Conservation (phyloP, 306 rosid genomes). For the Fagus sylvatica region DNA sequence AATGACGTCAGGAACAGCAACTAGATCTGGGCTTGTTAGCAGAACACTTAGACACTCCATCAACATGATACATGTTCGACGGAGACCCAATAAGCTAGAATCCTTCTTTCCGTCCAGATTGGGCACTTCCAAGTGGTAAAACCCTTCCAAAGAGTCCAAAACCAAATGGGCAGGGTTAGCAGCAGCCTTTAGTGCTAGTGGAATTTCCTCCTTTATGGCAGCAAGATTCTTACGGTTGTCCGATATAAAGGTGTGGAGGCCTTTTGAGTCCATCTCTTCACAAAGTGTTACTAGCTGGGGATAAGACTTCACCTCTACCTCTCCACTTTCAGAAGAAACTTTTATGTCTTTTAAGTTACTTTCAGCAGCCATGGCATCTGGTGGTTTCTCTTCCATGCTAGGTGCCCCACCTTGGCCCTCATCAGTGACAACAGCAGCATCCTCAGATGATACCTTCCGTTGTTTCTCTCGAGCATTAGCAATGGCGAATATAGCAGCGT, state of each 20-base stretch:
- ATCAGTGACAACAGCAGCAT: constrained; percentile 37
- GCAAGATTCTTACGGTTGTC: constrained; percentile 95
- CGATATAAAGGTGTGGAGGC: constrained; percentile 92
- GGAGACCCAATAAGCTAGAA: constrained; percentile 84
- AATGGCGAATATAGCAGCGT: constrained; percentile 75
- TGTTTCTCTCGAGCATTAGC: constrained; percentile 72
- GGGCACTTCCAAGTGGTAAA: constrained; percentile 64
- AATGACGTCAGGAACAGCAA: constrained; percentile 48
- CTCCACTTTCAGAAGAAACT: constrained; percentile 42
- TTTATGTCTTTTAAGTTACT: constrained; percentile 44
- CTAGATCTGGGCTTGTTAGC: constrained; percentile 47
- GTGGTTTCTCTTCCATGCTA: constrained; percentile 57
- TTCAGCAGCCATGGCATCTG: constrained; percentile 50
- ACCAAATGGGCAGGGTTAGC: constrained; percentile 81
- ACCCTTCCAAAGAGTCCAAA: constrained; percentile 82
- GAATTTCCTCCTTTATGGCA: constrained; percentile 88
- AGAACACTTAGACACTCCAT: constrained; percentile 89
- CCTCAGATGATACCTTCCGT: constrained; percentile 63
- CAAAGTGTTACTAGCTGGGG: constrained; percentile 75
- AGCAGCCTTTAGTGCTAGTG: constrained; percentile 77
- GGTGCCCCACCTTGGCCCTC: constrained; percentile 41
- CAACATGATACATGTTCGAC: constrained; percentile 97
- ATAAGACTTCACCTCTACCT: constrained; percentile 56
- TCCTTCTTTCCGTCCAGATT: constrained; percentile 84
- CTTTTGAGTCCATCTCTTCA: constrained; percentile 82